These are phyloP conservation scores for Oryza meyeriana DNA, from an alignment of 176 grass and related monocot species.

Conservation along the genomic window DNA sequence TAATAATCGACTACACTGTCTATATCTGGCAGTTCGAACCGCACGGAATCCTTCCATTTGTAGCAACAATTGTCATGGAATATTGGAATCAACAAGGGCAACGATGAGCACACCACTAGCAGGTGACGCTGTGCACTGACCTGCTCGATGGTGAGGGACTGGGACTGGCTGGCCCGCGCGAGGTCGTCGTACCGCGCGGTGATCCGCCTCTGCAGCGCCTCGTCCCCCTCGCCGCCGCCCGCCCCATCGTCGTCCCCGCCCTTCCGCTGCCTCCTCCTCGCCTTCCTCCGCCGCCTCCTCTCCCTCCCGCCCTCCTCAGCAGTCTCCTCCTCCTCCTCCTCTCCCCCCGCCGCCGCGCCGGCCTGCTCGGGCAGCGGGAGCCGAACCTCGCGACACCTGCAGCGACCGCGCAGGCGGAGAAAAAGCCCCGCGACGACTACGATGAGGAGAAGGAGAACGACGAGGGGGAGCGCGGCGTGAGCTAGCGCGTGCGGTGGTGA, in stretches of 20 bases:
- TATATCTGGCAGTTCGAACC: background rate
- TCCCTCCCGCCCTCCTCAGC: background rate
- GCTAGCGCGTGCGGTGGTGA: conserved; percentile 9
- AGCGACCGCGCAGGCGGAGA: background rate
- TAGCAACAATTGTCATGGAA: background rate
- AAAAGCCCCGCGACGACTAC: background rate
- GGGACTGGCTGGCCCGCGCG: conserved; percentile 60
- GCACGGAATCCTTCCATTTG: background rate
- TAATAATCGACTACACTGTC: background rate
- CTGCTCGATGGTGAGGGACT: conserved; percentile 63
- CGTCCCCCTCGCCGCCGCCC: conserved; percentile 11
- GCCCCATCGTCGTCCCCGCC: background rate
- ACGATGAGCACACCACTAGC: background rate
- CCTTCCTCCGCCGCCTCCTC: conserved; percentile 41
- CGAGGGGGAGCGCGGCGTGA: background rate
- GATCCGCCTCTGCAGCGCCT: conserved; percentile 66
- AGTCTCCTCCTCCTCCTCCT: background rate
- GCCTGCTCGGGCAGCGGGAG: background rate
- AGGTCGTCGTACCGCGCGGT: conserved; percentile 79
- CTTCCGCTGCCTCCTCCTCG: conserved; percentile 35
- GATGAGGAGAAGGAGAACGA: conserved; percentile 11
- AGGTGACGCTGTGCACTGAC: conserved; percentile 17
- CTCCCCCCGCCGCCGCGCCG: conserved; percentile 1
- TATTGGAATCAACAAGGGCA: background rate
- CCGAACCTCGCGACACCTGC: background rate